Evolutionary conservation across 352 stramenopile genomes (phyloP).

Genomic region (Phytopythium vexans): DNA sequence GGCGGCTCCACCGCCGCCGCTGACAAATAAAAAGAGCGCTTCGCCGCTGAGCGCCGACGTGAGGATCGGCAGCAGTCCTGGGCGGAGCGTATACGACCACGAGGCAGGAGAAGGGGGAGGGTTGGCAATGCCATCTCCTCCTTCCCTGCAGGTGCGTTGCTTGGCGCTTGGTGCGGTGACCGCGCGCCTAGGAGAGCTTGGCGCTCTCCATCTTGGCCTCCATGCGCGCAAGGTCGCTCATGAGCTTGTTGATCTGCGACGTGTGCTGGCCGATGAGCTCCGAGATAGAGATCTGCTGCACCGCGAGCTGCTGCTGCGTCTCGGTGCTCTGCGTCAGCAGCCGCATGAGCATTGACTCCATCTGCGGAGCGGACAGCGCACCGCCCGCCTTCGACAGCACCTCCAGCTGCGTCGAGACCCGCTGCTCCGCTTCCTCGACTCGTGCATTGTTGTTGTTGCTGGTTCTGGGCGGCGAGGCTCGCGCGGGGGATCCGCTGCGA

Average conservation of each 20-base stretch:
- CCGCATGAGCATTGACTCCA: slow-evolving; percentile 77
- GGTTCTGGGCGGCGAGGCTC: too few species aligned
- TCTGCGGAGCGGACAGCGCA: slow-evolving; percentile 29
- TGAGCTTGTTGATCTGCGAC: slow-evolving; percentile 73
- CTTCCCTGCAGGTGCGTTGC: neutral
- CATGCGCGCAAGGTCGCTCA: slow-evolving; percentile 70
- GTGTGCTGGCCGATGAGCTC: slow-evolving; percentile 63
- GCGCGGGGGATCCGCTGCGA: too few species aligned
- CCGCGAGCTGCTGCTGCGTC: slow-evolving; percentile 78
- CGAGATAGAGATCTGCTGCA: slow-evolving; percentile 70
- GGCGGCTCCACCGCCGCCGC: too few species aligned
- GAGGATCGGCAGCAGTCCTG: too few species aligned
- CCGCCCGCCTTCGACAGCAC: too few species aligned
- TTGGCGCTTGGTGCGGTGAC: neutral
- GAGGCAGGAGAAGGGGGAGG: too few species aligned
- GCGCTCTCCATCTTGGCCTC: slow-evolving; percentile 64
- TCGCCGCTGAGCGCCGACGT: too few species aligned
- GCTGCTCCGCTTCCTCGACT: neutral
- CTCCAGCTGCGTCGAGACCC: too few species aligned
- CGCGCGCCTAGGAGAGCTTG: slow-evolving; percentile 20
- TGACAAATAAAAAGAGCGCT: too few species aligned
- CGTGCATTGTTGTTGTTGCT: slow-evolving; percentile 2
- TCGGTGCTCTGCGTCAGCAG: slow-evolving; percentile 80
- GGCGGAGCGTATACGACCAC: too few species aligned
- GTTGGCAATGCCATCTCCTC: too few species aligned